These are phyloP conservation scores for Leccinum obscurum DNA, from an alignment of 768 basidiomycete genomes.

Conservation along the genomic window DNA sequence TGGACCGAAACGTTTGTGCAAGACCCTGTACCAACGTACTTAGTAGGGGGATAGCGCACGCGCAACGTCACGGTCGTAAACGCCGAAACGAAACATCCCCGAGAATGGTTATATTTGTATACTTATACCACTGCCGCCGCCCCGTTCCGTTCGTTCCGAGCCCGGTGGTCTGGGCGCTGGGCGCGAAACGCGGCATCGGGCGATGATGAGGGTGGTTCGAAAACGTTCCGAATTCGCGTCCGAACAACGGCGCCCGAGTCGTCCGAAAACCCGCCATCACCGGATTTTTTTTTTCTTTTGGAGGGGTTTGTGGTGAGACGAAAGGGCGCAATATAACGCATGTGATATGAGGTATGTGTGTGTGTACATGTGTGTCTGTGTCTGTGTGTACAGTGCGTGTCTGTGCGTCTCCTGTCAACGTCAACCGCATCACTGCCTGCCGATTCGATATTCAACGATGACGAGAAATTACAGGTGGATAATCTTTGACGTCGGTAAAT, in stretches of 20 bases:
- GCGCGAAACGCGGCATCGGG: neutral
- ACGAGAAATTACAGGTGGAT: conserved; percentile 13
- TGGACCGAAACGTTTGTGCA: too few species aligned
- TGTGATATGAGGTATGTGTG: neutral
- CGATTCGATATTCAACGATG: neutral
- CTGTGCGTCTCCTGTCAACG: neutral
- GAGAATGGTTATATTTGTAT: conserved; percentile 1
- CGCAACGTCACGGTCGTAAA: conserved; percentile 4
- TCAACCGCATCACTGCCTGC: neutral
- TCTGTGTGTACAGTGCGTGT: neutral
- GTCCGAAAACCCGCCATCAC: neutral
- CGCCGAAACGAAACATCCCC: conserved; percentile 13
- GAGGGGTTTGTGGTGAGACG: neutral
- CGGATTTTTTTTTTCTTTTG: neutral
- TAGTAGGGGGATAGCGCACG: conserved; percentile 17
- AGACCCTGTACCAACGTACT: too few species aligned
- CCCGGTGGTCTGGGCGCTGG: neutral
- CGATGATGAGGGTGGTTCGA: neutral
- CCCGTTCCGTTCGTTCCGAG: neutral
- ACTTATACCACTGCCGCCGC: neutral
- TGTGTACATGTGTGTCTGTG: neutral
- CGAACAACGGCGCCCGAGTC: conserved; percentile 2
- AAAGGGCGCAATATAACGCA: neutral
- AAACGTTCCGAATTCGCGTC: neutral
- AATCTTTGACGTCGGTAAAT: conserved; percentile 18